Conservation (phyloP, 2,329 filamentous ascomycete genomes). For the Epichloe hybrida region DNA sequence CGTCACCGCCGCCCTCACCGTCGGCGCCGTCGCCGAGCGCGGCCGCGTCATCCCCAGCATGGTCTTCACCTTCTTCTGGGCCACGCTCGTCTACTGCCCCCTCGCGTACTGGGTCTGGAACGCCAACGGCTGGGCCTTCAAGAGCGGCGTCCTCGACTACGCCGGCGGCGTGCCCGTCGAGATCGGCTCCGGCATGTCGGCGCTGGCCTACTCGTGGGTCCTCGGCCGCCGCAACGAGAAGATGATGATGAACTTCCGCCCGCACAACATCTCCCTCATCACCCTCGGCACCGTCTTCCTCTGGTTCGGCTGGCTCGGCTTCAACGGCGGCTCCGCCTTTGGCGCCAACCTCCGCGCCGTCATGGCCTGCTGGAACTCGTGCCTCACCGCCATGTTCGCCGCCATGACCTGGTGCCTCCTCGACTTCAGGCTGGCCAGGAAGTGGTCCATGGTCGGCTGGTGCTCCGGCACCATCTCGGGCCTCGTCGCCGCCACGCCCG, state of each 20-base stretch:
- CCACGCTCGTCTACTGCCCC: constrained; percentile 93
- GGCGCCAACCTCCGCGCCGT: constrained; percentile 86
- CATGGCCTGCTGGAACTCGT: constrained; percentile 98
- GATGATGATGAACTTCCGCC: constrained; percentile 99
- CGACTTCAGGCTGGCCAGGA: constrained; percentile 85
- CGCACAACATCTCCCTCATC: constrained; percentile 96
- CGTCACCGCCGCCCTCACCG: constrained; percentile 80
- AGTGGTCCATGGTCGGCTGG: constrained; percentile 76
- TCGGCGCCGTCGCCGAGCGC: constrained; percentile 86
- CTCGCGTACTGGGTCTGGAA: constrained; percentile 97
- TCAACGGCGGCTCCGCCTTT: constrained; percentile 93
- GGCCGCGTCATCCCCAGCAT: constrained; percentile 85
- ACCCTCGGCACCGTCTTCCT: constrained; percentile 89
- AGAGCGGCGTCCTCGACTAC: constrained; percentile 88
- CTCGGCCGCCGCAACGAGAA: constrained; percentile 93
- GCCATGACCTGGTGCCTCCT: constrained; percentile 90
- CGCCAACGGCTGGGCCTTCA: constrained; percentile 80
- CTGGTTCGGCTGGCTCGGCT: constrained; percentile 98
- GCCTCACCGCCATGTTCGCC: constrained; percentile 81
- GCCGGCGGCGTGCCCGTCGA: constrained; percentile 95
- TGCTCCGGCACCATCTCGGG: constrained; percentile 60
- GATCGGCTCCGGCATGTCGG: constrained; percentile 85
- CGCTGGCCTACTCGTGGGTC: constrained; percentile 88
- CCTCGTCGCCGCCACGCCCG: constrained; percentile 56
- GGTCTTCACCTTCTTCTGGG: constrained; percentile 95